These are phyloP conservation scores for Luffa aegyptiaca DNA, from an alignment of 306 rosid genomes.

Conservation along the genomic window DNA sequence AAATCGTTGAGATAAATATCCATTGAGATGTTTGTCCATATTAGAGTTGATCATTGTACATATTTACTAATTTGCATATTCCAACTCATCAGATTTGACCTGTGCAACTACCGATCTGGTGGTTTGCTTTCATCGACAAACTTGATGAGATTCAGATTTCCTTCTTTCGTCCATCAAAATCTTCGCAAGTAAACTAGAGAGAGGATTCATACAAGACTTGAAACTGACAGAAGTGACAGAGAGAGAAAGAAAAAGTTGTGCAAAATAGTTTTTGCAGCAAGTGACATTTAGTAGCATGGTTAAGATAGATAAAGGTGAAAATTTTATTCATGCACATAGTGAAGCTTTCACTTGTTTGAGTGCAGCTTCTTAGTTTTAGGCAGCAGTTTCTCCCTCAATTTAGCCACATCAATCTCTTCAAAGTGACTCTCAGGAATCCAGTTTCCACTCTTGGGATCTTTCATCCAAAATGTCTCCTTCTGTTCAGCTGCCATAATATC, in stretches of 20 bases:
- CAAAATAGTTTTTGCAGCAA: not conserved
- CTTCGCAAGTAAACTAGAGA: not conserved
- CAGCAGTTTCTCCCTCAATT: constrained; percentile 40
- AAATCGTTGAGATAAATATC: not conserved
- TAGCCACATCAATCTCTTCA: constrained; percentile 31
- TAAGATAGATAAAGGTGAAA: not conserved
- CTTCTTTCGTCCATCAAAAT: not conserved
- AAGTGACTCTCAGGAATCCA: constrained; percentile 63
- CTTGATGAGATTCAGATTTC: not conserved
- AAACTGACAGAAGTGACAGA: not conserved
- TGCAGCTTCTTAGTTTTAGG: constrained; percentile 7
- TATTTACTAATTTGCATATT: not conserved
- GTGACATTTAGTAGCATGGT: not conserved
- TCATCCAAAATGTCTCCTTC: constrained; percentile 44
- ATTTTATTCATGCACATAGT: not conserved
- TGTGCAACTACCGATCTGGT: not conserved
- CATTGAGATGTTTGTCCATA: not conserved
- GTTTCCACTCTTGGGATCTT: constrained; percentile 49
- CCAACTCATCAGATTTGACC: not conserved
- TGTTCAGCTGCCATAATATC: not conserved
- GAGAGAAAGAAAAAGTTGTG: not conserved
- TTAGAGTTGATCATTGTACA: not conserved
- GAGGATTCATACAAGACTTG: not conserved
- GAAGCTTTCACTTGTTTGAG: not conserved
- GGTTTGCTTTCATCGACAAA: not conserved